phyloP scores from a whole-genome alignment of 129 eudicot species.

The Arctium lappa region DNA sequence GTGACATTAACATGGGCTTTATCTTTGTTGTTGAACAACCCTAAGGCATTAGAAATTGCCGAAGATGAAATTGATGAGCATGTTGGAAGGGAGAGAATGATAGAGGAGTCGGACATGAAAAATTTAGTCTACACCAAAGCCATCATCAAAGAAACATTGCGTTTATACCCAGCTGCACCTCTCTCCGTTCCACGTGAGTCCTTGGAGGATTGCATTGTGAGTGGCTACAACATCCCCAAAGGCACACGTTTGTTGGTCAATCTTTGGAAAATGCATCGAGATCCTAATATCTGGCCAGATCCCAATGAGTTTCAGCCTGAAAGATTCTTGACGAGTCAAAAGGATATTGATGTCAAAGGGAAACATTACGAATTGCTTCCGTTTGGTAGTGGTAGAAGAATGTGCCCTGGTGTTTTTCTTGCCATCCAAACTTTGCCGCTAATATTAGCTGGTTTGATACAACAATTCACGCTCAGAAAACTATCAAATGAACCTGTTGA shows the following conservation, averaged over 20 bases:
- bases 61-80: conserved; percentile 20
- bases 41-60: neutral
- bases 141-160: conserved; percentile 23
- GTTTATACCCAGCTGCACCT: conserved; percentile 19
- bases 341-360: conserved; percentile 15
- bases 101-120: conserved; percentile 29
- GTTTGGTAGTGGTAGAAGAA: conserved; percentile 29
- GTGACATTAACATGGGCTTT: conserved; percentile 15
- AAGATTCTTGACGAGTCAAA: conserved; percentile 21
- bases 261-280: conserved; percentile 28
- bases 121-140: conserved; percentile 35
- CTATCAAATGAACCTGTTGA: conserved; percentile 18
- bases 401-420: conserved; percentile 20
- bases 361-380: conserved; percentile 19
- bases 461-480: conserved; percentile 14
- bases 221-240: conserved; percentile 23
- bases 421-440: conserved; percentile 6
- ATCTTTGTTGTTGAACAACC: conserved; percentile 6
- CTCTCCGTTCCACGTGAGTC: conserved; percentile 4
- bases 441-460: conserved; percentile 23
- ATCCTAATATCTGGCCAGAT: conserved; percentile 15
- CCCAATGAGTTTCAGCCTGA: conserved; percentile 21
- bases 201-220: conserved; percentile 24
- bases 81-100: conserved; percentile 24
- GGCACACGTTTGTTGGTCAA: conserved; percentile 9